Base-by-base conservation (phyloP, 441 rosid genomes). In the Adansonia rubrostipa region DNA sequence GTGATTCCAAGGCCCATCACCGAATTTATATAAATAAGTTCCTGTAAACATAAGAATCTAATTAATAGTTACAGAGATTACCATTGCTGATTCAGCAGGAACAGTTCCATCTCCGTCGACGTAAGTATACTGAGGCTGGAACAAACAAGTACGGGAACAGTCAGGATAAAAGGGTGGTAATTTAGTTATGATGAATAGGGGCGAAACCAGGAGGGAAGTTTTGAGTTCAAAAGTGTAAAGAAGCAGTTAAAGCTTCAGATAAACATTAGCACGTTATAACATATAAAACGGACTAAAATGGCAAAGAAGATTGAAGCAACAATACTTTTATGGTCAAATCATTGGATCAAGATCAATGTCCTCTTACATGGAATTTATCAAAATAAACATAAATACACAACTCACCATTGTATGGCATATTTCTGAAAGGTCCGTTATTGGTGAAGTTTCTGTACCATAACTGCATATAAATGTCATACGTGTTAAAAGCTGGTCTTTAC, bases 41-140 rank as follows among this genome's bases (percentile, higher is more conserved):
- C 40, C 14, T 2, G 62, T 68, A 56, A 76, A 65, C 17, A 47
- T 19, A 61, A 79, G 68, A 74, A 68, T 73, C n/a, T 64, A 62
- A 15, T 42, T 71, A 53, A 75, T 58, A 40, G 80, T 44, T 3
- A 71, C 50, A 75, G 76, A 19, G 60, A 70, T 19, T 51, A 94
- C 98, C 87, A 80, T 85, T 5, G 96, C 97, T 75, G 98, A 92
- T 80, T 94, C 98, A 22, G 93, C 77, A 6, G 97, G 98, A 75
- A 94, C 97, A 4, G 97, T 94, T 80, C 96, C 98, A 86, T 91
- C 97, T 78, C 98, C 98, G 80, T 94, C 97, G 62, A 91, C 95
- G 33, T 83, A 91, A 33, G 91, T 86, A 80, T 94, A 92, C 75
- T 88, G 83, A 36, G 97, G 97, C 97, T 94, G 88, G 24, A 72